Evolutionary conservation across 106 monocot genomes (phyloP).

Genomic region (Dendrobium catenatum): DNA sequence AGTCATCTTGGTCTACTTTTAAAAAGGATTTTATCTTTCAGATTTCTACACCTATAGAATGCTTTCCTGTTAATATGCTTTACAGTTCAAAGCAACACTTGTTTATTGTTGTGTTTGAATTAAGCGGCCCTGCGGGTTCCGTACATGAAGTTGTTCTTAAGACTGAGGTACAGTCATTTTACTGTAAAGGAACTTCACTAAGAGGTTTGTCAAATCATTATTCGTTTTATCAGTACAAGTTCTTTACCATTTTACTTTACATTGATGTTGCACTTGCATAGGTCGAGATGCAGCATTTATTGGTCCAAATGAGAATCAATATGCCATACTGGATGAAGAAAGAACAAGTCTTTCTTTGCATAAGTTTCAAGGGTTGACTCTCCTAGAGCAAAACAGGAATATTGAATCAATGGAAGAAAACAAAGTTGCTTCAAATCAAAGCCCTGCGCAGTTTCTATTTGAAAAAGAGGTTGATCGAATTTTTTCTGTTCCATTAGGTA

Average conservation of each 20-base stretch:
- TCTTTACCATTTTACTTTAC: not conserved
- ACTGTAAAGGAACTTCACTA: constrained; percentile 69
- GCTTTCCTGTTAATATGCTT: constrained; percentile 57
- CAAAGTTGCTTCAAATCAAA: constrained; percentile 27
- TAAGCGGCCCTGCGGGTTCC: constrained; percentile 49
- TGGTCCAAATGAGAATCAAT: constrained; percentile 78
- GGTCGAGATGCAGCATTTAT: constrained; percentile 87
- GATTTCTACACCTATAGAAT: constrained; percentile 85
- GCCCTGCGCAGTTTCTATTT: constrained; percentile 69
- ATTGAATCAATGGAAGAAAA: constrained; percentile 52
- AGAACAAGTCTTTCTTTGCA: constrained; percentile 58
- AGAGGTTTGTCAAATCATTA: constrained; percentile 45
- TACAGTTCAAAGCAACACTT: constrained; percentile 93
- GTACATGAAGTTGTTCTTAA: constrained; percentile 91
- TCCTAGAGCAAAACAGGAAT: constrained; percentile 44
- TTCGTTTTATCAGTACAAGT: not conserved
- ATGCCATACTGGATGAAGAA: constrained; percentile 89
- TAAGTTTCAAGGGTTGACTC: constrained; percentile 31
- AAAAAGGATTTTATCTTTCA: constrained; percentile 15
- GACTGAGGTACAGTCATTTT: constrained; percentile 59
- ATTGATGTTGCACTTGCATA: constrained; percentile 6
- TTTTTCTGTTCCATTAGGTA: constrained; percentile 87
- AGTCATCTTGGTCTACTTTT: not conserved
- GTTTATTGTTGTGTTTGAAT: constrained; percentile 76
- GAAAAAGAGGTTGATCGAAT: constrained; percentile 77